Evolutionary conservation across 179 eudicot species (phyloP).

Genomic region (Nepenthes alata): DNA sequence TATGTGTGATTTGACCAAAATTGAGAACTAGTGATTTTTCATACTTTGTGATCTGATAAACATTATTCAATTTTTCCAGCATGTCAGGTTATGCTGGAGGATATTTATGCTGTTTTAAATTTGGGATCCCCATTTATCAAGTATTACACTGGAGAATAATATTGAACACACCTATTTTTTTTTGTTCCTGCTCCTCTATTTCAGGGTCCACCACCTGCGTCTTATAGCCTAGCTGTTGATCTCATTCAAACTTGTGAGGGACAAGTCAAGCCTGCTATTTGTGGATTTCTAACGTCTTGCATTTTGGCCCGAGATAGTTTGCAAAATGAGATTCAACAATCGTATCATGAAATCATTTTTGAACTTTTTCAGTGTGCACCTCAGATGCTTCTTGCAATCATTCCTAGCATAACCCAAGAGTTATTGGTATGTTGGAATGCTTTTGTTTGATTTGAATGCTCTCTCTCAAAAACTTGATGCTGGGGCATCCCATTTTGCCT

Average conservation of each 20-base stretch:
- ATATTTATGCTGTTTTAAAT: background rate
- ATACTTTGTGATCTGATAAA: no score
- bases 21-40: no score
- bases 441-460: constrained; percentile 6
- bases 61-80: no score
- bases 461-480: background rate
- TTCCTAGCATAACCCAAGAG: constrained; percentile 64
- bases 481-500: background rate
- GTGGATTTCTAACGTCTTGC: constrained; percentile 61
- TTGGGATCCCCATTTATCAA: no score
- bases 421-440: constrained; percentile 39
- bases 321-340: constrained; percentile 46
- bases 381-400: constrained; percentile 50
- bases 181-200: constrained; percentile 2
- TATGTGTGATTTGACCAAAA: no score
- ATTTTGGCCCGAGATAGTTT: constrained; percentile 51
- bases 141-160: no score
- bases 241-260: constrained; percentile 49
- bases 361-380: constrained; percentile 60
- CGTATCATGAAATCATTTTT: constrained; percentile 65
- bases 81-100: no score
- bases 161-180: background rate
- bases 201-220: constrained; percentile 56
- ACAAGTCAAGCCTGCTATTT: constrained; percentile 45
- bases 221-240: constrained; percentile 55